These are phyloP conservation scores for Talaromyces trachyspermus DNA, from an alignment of 495 filamentous ascomycete genomes.

Conservation along the genomic window DNA sequence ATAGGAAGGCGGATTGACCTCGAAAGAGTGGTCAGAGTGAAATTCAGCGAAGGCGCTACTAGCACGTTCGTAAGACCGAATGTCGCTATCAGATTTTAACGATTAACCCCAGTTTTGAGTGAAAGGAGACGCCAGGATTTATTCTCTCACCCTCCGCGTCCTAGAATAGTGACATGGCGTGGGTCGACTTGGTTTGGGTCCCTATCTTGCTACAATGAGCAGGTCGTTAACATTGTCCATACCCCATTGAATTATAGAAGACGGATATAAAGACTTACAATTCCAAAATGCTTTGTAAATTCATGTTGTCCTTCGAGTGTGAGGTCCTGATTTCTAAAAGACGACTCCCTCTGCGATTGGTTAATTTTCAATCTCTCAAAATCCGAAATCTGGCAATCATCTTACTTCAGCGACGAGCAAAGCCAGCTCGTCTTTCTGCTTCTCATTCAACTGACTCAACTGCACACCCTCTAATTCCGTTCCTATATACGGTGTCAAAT, in stretches of 20 bases:
- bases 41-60: constrained; percentile 13
- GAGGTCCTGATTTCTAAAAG: constrained; percentile 37
- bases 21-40: constrained; percentile 25
- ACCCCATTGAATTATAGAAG: not conserved
- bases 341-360: constrained; percentile 24
- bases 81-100: constrained; percentile 11
- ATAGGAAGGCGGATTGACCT: constrained; percentile 22
- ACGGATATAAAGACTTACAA: constrained; percentile 9
- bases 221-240: not conserved
- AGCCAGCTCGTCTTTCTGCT: constrained; percentile 36
- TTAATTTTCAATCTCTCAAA: no score
- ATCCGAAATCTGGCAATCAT: not conserved
- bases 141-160: constrained; percentile 9
- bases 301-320: constrained; percentile 18
- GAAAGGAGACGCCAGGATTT: constrained; percentile 7
- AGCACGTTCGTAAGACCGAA: constrained; percentile 15
- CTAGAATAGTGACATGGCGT: constrained; percentile 13
- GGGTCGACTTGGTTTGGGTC: constrained; percentile 16
- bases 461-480: constrained; percentile 37
- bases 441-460: constrained; percentile 27
- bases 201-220: constrained; percentile 7
- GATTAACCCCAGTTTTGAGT: constrained; percentile 7
- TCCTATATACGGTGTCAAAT: constrained; percentile 35
- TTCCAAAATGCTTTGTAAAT: constrained; percentile 18
- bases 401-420: constrained; percentile 30